A percentile compares a stretch with the other conserved stretches of the same genome.
Evolutionary conservation across 2,329 filamentous ascomycete species (phyloP).

Genomic region (Ceratocystis colombiana): DNA sequence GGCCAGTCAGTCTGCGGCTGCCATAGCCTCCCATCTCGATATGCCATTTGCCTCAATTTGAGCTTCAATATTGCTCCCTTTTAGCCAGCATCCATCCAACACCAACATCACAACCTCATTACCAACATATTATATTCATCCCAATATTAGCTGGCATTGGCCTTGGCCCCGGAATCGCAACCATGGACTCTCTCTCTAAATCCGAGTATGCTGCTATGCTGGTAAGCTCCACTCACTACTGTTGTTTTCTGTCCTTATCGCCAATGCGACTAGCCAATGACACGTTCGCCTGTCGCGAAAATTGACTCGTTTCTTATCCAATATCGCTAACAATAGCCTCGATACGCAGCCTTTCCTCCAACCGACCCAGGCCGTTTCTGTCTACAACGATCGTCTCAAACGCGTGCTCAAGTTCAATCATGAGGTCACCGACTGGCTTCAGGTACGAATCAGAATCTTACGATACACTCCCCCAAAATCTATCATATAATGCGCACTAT

Average conservation of each 20-base stretch:
- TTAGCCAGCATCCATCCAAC: neutral
- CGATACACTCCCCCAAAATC: neutral
- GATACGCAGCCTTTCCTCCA: slow-evolving; percentile 60
- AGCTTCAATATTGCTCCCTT: slow-evolving; percentile 7
- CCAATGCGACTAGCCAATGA: neutral
- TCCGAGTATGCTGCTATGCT: slow-evolving; percentile 90
- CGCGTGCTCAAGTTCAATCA: slow-evolving; percentile 76
- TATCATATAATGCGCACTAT: neutral
- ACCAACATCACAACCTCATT: neutral
- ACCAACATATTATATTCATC: neutral
- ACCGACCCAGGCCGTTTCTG: slow-evolving; percentile 68
- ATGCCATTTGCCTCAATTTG: slow-evolving; percentile 15
- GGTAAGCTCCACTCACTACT: slow-evolving; percentile 48
- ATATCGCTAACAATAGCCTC: neutral
- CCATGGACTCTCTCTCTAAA: slow-evolving; percentile 68
- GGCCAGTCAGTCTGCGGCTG: neutral
- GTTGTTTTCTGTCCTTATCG: neutral
- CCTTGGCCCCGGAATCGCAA: slow-evolving; percentile 35
- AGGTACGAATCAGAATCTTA: slow-evolving; percentile 48
- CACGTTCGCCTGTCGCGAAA: neutral
- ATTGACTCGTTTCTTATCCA: neutral
- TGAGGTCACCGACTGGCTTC: slow-evolving; percentile 93
- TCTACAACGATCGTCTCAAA: slow-evolving; percentile 78
- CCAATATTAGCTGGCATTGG: neutral
- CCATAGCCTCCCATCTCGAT: slow-evolving; percentile 11